Percentiles rank a stretch among this genome's conserved stretches.
These are phyloP conservation scores for Phialocephala subalpina DNA, from an alignment of 2,329 filamentous ascomycete genomes.

Conservation along the genomic window DNA sequence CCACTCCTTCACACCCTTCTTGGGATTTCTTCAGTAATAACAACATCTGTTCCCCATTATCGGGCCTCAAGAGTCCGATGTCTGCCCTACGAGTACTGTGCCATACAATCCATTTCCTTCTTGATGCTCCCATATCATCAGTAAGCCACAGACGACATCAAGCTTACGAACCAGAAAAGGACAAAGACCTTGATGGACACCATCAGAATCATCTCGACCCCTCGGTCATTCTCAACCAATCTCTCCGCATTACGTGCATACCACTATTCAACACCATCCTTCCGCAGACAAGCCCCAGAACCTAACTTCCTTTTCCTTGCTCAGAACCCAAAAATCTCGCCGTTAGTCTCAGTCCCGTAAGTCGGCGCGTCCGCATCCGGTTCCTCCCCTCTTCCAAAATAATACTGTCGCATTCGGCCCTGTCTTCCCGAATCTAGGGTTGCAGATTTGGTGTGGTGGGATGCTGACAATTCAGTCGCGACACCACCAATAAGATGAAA, in stretches of 20 bases:
- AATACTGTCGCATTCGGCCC: not conserved
- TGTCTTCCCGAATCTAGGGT: not conserved
- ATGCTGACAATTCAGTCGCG: not conserved
- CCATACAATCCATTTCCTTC: not conserved
- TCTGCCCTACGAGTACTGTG: not conserved
- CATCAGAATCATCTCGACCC: not conserved
- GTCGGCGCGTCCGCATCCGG: not conserved
- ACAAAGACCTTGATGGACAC: not conserved
- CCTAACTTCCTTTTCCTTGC: not conserved
- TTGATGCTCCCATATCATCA: not conserved
- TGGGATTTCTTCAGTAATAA: not conserved
- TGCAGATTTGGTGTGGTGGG: too few species aligned
- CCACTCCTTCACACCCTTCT: not conserved
- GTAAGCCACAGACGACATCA: not conserved
- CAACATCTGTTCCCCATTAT: not conserved
- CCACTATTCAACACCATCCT: not conserved
- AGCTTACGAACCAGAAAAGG: not conserved
- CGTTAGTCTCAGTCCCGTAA: not conserved
- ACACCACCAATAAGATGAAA: not conserved
- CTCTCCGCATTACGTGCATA: constrained; percentile 1
- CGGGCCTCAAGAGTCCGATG: not conserved
- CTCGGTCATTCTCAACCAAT: not conserved
- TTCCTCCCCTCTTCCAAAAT: not conserved
- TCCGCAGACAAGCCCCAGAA: too few species aligned
- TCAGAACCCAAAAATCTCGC: not conserved